Percentiles rank a stretch among this genome's conserved stretches.
Evolutionary conservation across 2,329 filamentous ascomycete genomes (phyloP).

Genomic region (Sporothrix dimorphospora): DNA sequence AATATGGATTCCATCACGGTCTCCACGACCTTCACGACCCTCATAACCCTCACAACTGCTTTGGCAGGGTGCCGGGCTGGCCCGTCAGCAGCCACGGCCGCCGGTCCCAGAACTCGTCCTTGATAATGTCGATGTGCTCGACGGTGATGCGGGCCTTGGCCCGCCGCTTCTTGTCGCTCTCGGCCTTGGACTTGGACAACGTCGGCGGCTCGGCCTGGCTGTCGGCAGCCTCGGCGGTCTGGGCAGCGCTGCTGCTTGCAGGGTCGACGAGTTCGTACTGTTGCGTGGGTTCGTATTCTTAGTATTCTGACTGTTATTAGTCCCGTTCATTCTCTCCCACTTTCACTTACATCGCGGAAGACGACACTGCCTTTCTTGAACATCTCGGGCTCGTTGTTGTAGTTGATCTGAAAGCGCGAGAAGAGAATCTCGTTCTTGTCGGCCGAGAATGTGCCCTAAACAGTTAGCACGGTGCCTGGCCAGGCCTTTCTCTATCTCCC

Average conservation of each 20-base stretch:
- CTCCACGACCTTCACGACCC: too few species aligned
- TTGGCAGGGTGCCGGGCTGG: conserved; percentile 71
- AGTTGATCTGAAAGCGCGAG: conserved; percentile 87
- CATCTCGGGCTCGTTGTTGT: conserved; percentile 93
- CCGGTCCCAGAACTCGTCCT: conserved; percentile 88
- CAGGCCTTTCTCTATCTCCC: neutral
- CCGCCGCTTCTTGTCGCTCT: conserved; percentile 80
- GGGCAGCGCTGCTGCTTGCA: conserved; percentile 49
- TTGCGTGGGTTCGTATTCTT: too few species aligned
- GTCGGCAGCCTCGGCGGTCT: conserved; percentile 52
- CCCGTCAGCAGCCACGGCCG: conserved; percentile 83
- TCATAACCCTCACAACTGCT: conserved; percentile 44
- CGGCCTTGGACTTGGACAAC: conserved; percentile 76
- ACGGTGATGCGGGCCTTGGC: conserved; percentile 80
- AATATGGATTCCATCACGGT: too few species aligned
- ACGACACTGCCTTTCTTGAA: conserved; percentile 92
- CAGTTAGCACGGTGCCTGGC: neutral
- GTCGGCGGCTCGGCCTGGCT: conserved; percentile 55
- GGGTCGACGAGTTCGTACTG: conserved; percentile 74
- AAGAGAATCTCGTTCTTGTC: conserved; percentile 98
- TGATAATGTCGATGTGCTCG: conserved; percentile 91
- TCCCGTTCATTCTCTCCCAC: too few species aligned
- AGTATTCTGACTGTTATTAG: too few species aligned
- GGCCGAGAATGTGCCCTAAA: conserved; percentile 74
- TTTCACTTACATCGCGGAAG: conserved; percentile 71